Base-by-base conservation (phyloP, 2,329 filamentous ascomycete genomes). In the Biscogniauxia mediterranea region DNA sequence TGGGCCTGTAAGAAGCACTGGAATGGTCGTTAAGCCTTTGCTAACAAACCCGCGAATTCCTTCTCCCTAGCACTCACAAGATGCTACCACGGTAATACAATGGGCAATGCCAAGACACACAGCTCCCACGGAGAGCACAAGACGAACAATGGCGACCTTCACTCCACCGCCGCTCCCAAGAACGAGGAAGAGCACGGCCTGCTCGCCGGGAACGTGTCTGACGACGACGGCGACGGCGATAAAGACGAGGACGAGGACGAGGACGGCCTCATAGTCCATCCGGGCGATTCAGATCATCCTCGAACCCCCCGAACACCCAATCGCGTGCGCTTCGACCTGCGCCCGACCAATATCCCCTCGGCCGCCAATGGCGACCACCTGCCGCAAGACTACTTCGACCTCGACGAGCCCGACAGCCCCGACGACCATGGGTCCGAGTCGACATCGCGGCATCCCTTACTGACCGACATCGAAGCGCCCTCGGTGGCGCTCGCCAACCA, bases 391-490 rank as follows among this genome's bases (percentile, higher is more conserved):
- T 70, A 69, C 56, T 70, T 73, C 62, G 69, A 72, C 55, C 73
- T 78, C 46, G 75, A 64, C 58, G 70, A 73, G 17, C 62, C 64
- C 59, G 65, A 76, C 25, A 75, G 81, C 57, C 69, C 70, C 56
- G 68, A 68, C 25, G 74, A 57, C 78, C 2, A 81, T 78, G 1
- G 76, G 89, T 15, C 81, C 85, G 53, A 61, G 17, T 57, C 66
- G 21, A 59, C 64, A 4, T 54, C 83, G 81, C 52, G 88, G 83
- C 50, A 87, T 55, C 90, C 89, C 57, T 81, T 92, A 52, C 79
- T 93, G 62, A 91, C 89, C 4, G 85, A 86, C 59, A 90, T 92
- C 60, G 87, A 91, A 75, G 89, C 89, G 3, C 89, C 90, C 3
- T 89, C 86, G 57, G 86, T 75, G 46, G 71, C 91, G 11, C 78